Conservation (phyloP, 352 stramenopile genomes). For the Pythium myriotylum region DNA sequence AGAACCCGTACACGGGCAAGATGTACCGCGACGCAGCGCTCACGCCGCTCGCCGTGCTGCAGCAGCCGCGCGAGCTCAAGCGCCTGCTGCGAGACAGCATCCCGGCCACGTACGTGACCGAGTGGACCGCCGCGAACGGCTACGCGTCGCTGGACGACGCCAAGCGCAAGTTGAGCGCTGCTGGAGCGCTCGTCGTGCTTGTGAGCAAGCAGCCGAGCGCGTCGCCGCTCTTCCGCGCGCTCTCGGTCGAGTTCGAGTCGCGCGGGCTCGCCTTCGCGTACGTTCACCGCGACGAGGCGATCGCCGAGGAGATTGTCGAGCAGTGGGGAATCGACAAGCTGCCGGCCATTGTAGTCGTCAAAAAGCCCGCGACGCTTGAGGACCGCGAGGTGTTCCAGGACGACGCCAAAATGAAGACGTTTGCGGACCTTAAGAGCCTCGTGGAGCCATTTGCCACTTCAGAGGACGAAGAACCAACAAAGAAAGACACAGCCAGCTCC, state of each 20-base stretch:
- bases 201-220: conserved; percentile 67
- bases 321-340: conserved; percentile 41
- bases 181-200: conserved; percentile 44
- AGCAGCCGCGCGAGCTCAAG: conserved; percentile 59
- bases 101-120: conserved; percentile 49
- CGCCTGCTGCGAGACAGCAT: conserved; percentile 66
- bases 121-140: conserved; percentile 23
- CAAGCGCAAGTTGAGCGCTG: conserved; percentile 23
- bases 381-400: conserved; percentile 16
- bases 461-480: conserved; percentile 9
- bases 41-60: conserved; percentile 35
- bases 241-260: conserved; percentile 61
- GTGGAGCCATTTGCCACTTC: conserved; percentile 44
- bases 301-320: conserved; percentile 34
- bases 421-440: conserved; percentile 57
- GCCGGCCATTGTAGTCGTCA: conserved; percentile 51
- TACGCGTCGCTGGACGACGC: conserved; percentile 19
- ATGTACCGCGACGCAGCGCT: conserved; percentile 55
- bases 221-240: conserved; percentile 57
- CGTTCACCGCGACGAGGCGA: conserved; percentile 38
- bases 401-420: conserved; percentile 56
- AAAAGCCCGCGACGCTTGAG: conserved; percentile 3
- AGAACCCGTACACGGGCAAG: conserved; percentile 77
- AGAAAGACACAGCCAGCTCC: neutral
- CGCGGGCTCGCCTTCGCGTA: conserved; percentile 59